Base-by-base conservation (phyloP, 768 basidiomycete genomes). In the Termitomyces sp. region DNA sequence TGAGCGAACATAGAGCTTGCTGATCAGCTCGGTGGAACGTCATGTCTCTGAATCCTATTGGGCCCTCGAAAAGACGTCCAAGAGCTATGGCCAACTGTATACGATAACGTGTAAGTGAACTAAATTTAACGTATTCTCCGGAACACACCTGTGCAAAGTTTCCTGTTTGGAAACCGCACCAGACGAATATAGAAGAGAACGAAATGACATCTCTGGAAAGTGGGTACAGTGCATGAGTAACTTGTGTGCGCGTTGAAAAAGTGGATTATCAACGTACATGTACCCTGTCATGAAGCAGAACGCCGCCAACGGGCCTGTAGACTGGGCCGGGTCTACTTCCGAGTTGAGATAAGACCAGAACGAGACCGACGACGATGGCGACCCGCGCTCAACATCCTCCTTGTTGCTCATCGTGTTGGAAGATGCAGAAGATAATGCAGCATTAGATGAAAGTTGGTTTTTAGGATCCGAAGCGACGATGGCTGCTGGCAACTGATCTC, bases 131-230 rank as follows among this genome's bases (percentile, higher is more conserved):
- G 19, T n/a, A n/a, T 7, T 10, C 37, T 51, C 11, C 6, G n/a
- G 37, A 19, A 63, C 72, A 56, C 64, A 86, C 86, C 75, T 89
- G 86, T 12, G 83, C 77, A 61, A 83, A 83, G 66, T 90, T 90
- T 51, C 88, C 90, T 0, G 90, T 92, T 71, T 92, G 90, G 70
- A 92, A 92, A 14, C 86, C 90, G 69, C 86, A 89, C 89, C 91
- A 93, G 10, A 92, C 83, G 68, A 84, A 92, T 49, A 90, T 75
- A 1, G 91, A 87, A 45, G 88, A 83, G 75, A 93, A 92, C 4
- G 83, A 84, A 29, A 92, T 75, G 1, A 82, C 82, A 64, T 89
- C 87, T 14, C 89, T 91, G 59, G 37, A 17, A 56, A 19, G 27
- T 2, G n/a, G 3, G 14, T 7, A 25, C 8, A 27, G 2, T 27